Evolutionary conservation across 371 early-diverging fungal genomes (phyloP), one percentile per base, ranked within the genome.

Genomic region (Vairimorpha necatrix): DNA sequence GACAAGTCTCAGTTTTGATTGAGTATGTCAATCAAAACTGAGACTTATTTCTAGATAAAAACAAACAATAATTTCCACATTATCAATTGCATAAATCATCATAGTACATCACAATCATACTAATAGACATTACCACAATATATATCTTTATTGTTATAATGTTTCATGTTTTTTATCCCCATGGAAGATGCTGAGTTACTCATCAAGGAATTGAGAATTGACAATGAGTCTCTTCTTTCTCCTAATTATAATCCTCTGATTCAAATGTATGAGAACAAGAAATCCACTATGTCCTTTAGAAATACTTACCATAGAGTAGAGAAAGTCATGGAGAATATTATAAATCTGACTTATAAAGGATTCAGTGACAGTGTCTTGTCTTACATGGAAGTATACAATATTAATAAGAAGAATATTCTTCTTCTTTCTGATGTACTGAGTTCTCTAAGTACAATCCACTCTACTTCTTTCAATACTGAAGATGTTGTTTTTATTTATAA

Each of bases 221-320:
- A 83, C 36, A 80, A 81, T 81, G 83, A 83, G 22, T 65, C 65
- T 1, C 53, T 78, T n/a, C 39, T 80, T 46, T 65, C 68, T 28
- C 72, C 69, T 13, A 78, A 83, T 22, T 83, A 78, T 53, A 78
- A 83, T 77, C 83, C 83, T 18, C 50, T 83, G 28, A 56, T 34
- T 30, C 46, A 74, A 33, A 70, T 71, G 34, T 62, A 80, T 20
- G 32, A 54, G 47, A 75, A 74, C 30, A 74, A 74, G 38, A 70
- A 66, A 16, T 68, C 53, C n/a, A 50, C 60, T 30, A 42, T 56
- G 0, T 65, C 65, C 22, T 83, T 78, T 54, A 63, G 76, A 68
- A 74, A 80, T 61, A 77, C 78, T 7, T 78, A 72, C 48, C 80
- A 83, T 63, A 80, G 73, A 47, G 50, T 83, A 16, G 78, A 83